These are phyloP conservation scores for Arthrobotrys pseudoclavata DNA, from an alignment of 2,329 filamentous ascomycete genomes.

Conservation along the genomic window DNA sequence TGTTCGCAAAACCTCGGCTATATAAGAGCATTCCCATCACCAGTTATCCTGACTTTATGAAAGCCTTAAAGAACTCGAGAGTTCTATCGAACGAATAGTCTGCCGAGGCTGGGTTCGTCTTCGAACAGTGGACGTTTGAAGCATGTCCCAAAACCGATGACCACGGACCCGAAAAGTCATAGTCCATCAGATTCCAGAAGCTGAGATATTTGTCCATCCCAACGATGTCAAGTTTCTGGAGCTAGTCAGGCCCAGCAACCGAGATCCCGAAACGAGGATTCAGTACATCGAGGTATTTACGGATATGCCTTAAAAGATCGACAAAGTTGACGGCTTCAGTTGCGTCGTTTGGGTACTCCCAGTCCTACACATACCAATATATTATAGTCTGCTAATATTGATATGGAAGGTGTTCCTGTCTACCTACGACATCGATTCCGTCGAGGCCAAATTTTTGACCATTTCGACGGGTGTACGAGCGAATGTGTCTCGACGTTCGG, in stretches of 20 bases:
- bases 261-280: conserved; percentile 70
- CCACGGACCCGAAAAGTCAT: conserved; percentile 89
- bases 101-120: conserved; percentile 74
- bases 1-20: conserved; percentile 85
- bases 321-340: conserved; percentile 74
- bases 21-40: conserved; percentile 95
- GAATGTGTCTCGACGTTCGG: conserved; percentile 75
- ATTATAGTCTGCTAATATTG: neutral
- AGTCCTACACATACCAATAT: conserved; percentile 36
- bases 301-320: conserved; percentile 72
- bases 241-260: conserved; percentile 71
- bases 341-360: conserved; percentile 63
- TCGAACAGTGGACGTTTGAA: conserved; percentile 79
- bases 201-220: conserved; percentile 77
- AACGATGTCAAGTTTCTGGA: conserved; percentile 74
- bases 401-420: neutral
- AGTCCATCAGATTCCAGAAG: conserved; percentile 89
- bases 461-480: conserved; percentile 80
- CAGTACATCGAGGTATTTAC: conserved; percentile 74
- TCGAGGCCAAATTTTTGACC: conserved; percentile 83
- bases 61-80: conserved; percentile 75
- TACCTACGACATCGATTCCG: conserved; percentile 72
- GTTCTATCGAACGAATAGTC: conserved; percentile 83
- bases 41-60: conserved; percentile 78
- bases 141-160: conserved; percentile 80